Evolutionary conservation across 2,329 filamentous ascomycete species (phyloP).

Genomic region (Phyllosticta ampelicida): DNA sequence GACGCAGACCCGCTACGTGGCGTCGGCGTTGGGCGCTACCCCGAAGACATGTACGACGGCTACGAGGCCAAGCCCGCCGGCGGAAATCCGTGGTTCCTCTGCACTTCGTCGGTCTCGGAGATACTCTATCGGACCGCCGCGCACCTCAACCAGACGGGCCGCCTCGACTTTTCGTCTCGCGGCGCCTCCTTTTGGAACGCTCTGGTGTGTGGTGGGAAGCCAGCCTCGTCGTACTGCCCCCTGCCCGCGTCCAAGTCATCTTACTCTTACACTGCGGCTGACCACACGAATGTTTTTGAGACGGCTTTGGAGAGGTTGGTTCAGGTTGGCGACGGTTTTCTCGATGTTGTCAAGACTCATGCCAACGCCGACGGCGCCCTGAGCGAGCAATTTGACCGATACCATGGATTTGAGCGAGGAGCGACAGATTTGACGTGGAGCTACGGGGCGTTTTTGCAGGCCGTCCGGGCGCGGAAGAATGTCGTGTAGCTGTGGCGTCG

Average conservation of each 20-base stretch:
- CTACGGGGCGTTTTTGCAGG: constrained; percentile 33
- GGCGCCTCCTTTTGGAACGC: constrained; percentile 28
- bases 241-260: neutral
- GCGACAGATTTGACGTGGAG: constrained; percentile 36
- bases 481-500: neutral
- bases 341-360: constrained; percentile 31
- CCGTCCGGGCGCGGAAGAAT: constrained; percentile 25
- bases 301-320: constrained; percentile 23
- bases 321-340: constrained; percentile 30
- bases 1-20: constrained; percentile 54
- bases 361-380: constrained; percentile 27
- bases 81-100: constrained; percentile 35
- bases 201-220: constrained; percentile 17
- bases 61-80: constrained; percentile 19
- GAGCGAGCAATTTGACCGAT: constrained; percentile 35
- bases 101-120: constrained; percentile 31
- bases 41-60: constrained; percentile 33
- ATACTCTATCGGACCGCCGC: constrained; percentile 28
- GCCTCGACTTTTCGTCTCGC: constrained; percentile 22
- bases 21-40: constrained; percentile 32
- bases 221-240: constrained; percentile 11
- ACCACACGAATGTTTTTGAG: constrained; percentile 13
- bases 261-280: constrained; percentile 17
- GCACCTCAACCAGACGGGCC: constrained; percentile 18
- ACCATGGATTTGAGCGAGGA: constrained; percentile 29